Percentiles rank a stretch among this genome's conserved stretches.
Evolutionary conservation across 768 basidiomycete genomes (phyloP).

Genomic region (Trametes punicea): DNA sequence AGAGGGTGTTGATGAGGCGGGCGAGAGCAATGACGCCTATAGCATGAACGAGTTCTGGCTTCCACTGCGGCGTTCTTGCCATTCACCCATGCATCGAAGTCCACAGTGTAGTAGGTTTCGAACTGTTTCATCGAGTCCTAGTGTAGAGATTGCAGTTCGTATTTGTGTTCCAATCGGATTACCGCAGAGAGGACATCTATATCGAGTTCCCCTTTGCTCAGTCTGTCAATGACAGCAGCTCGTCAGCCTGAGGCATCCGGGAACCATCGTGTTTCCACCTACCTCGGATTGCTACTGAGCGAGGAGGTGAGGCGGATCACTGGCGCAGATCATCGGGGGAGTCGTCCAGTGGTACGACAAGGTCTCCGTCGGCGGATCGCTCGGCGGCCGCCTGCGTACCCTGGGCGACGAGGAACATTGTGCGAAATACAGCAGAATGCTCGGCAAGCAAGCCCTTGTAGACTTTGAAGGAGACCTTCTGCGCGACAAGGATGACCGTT

Average conservation of each 20-base stretch:
- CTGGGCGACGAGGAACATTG: conserved; percentile 13
- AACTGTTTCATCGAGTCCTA: not conserved
- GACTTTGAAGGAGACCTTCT: conserved; percentile 24
- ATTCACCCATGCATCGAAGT: not conserved
- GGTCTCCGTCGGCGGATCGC: not conserved
- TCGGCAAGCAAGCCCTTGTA: conserved; percentile 25
- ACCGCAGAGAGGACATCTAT: not conserved
- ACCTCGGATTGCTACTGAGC: not conserved
- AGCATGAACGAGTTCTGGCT: not conserved
- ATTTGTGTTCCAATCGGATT: conserved; percentile 8
- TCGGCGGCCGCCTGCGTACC: not conserved
- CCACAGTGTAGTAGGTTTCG: not conserved
- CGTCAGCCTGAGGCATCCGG: not conserved
- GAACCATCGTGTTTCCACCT: not conserved
- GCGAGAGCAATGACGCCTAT: not conserved
- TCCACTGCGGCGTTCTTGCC: not conserved
- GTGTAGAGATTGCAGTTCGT: not conserved
- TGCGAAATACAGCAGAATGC: conserved; percentile 24
- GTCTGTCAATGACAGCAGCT: not conserved
- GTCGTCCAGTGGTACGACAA: not conserved
- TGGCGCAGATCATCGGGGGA: not conserved
- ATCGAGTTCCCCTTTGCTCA: not conserved
- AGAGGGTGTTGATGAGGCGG: not conserved
- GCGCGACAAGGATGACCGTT: conserved; percentile 27
- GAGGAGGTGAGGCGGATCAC: not conserved